Percentiles rank a stretch among this genome's conserved stretches.
Conservation (phyloP, 805 yeast species). For the Wickerhamiella cacticola region DNA sequence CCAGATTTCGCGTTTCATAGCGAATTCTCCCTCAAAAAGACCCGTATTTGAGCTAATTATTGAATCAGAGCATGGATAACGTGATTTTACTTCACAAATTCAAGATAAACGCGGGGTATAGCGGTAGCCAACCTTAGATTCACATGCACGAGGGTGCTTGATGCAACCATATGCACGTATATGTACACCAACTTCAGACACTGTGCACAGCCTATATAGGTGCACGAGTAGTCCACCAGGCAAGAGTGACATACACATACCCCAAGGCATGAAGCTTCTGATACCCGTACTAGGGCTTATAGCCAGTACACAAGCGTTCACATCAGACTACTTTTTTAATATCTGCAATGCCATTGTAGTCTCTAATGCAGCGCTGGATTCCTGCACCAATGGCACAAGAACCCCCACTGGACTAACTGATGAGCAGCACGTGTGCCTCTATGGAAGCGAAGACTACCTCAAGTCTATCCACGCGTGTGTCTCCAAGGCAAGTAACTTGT, state of each 20-base stretch:
- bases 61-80: no score
- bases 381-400: constrained; percentile 4
- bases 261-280: background rate
- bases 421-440: constrained; percentile 6
- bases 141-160: constrained; percentile 1
- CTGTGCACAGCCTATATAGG: background rate
- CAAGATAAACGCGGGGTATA: no score
- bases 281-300: constrained; percentile 2
- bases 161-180: background rate
- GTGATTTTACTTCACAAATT: no score
- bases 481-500: constrained; percentile 1
- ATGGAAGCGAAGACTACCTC: constrained; percentile 2
- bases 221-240: background rate
- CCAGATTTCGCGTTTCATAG: background rate
- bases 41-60: no score
- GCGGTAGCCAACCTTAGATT: constrained; percentile 1
- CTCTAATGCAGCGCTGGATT: constrained; percentile 4
- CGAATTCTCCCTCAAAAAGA: no score
- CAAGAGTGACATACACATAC: background rate
- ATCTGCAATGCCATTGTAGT: constrained; percentile 11
- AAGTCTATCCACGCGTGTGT: constrained; percentile 7
- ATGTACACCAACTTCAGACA: background rate
- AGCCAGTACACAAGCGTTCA: constrained; percentile 8
- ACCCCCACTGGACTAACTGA: background rate
- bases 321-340: constrained; percentile 11